Evolutionary conservation across 805 yeast genomes (phyloP).

Genomic region (Barnettozyma sucrosica): DNA sequence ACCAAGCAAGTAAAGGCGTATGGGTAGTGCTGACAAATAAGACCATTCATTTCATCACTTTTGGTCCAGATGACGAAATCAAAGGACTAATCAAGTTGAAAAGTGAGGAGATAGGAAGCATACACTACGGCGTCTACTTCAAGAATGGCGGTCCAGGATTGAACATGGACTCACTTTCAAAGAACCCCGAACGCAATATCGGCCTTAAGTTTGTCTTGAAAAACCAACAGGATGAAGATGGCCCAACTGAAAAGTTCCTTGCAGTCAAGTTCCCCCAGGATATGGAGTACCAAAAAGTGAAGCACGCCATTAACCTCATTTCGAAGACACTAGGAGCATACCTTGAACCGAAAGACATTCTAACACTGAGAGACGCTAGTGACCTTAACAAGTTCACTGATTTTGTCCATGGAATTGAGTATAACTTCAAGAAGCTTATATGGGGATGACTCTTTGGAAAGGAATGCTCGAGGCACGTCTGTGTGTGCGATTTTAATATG

Average conservation of each 20-base stretch:
- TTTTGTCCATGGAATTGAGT: conserved; percentile 30
- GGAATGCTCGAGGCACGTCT: no score
- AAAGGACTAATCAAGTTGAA: conserved; percentile 15
- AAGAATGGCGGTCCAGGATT: conserved; percentile 8
- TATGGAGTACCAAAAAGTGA: conserved; percentile 22
- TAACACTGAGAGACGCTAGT: conserved; percentile 32
- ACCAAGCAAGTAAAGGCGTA: conserved; percentile 4
- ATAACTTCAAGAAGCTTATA: conserved; percentile 32
- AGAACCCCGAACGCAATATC: conserved; percentile 29
- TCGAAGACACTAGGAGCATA: conserved; percentile 21
- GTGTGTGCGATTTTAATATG: no score
- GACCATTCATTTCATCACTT: conserved; percentile 18
- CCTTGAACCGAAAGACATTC: conserved; percentile 28
- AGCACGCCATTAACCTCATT: conserved; percentile 19
- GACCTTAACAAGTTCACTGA: conserved; percentile 23
- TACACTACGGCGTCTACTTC: conserved; percentile 30
- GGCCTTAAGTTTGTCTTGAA: conserved; percentile 25
- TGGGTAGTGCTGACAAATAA: conserved; percentile 22
- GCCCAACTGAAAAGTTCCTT: conserved; percentile 1
- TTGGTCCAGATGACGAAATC: conserved; percentile 17
- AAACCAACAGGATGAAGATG: not conserved
- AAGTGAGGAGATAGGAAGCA: conserved; percentile 15
- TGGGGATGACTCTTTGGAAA: no score
- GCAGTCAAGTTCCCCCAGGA: conserved; percentile 23
- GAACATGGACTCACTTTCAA: conserved; percentile 16